Evolutionary conservation across 2,329 filamentous ascomycete genomes (phyloP).

Genomic region (Exophiala lecanii-corni): DNA sequence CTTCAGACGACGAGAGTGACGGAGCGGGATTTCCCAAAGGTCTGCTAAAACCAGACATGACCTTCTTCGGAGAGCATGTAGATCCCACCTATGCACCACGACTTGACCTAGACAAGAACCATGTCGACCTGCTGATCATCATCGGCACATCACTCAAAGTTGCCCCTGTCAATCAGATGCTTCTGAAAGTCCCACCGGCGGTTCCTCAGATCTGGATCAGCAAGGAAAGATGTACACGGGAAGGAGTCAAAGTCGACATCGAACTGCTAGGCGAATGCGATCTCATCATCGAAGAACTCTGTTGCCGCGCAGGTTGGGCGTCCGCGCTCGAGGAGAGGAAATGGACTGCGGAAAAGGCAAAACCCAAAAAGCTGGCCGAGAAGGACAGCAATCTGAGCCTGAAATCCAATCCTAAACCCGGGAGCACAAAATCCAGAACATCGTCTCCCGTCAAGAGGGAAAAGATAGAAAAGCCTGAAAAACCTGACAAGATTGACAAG

Average conservation of each 20-base stretch:
- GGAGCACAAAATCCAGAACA: neutral
- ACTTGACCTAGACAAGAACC: conserved; percentile 71
- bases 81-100: conserved; percentile 77
- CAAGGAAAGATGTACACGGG: conserved; percentile 45
- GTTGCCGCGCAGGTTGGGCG: conserved; percentile 72
- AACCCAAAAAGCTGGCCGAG: neutral
- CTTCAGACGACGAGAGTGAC: conserved; percentile 53
- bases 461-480: neutral
- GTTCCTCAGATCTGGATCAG: conserved; percentile 84
- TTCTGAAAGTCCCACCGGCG: conserved; percentile 69
- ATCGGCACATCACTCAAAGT: conserved; percentile 97
- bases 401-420: too few relatives aligned
- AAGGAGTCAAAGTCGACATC: conserved; percentile 83
- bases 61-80: conserved; percentile 90
- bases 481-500: neutral
- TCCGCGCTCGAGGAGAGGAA: conserved; percentile 12
- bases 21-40: conserved; percentile 65
- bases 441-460: neutral
- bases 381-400: conserved; percentile 1
- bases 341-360: conserved; percentile 11
- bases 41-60: conserved; percentile 73
- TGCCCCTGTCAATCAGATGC: conserved; percentile 87
- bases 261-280: conserved; percentile 96
- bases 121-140: conserved; percentile 85
- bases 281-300: conserved; percentile 80